Evolutionary conservation across 73 alveolate genomes (phyloP).

Genomic region (Paraurostyla sp.): DNA sequence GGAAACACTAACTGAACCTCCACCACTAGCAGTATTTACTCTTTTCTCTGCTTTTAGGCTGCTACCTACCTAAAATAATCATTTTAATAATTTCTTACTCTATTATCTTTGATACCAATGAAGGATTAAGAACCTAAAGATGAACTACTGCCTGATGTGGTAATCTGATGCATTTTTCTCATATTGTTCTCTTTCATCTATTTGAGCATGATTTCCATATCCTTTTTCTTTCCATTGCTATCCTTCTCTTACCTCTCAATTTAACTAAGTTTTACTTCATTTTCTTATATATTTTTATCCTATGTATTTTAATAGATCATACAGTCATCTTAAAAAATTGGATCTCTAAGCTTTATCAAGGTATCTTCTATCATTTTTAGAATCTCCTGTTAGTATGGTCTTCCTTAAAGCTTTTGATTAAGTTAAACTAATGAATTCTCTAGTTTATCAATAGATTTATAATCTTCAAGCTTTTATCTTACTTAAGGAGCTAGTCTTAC

Average conservation of each 20-base stretch:
- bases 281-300: conserved; percentile 7
- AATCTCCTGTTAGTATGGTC: neutral
- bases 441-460: neutral
- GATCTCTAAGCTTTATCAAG: neutral
- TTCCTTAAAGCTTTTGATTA: neutral
- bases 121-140: neutral
- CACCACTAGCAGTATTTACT: neutral
- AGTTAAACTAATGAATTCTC: neutral
- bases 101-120: neutral
- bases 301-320: neutral
- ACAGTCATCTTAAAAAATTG: neutral
- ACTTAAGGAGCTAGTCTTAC: neutral
- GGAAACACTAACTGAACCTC: neutral
- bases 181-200: conserved; percentile 33
- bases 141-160: neutral
- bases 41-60: conserved; percentile 8
- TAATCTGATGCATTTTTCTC: neutral
- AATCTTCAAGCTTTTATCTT: conserved; percentile 12
- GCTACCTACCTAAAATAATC: neutral
- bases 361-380: neutral
- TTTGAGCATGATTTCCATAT: conserved; percentile 12
- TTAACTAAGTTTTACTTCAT: neutral
- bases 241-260: conserved; percentile 25
- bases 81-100: neutral
- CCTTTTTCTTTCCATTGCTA: neutral